phyloP scores from a whole-genome alignment of 2,329 filamentous ascomycete species.

The Aureobasidium sp. region DNA sequence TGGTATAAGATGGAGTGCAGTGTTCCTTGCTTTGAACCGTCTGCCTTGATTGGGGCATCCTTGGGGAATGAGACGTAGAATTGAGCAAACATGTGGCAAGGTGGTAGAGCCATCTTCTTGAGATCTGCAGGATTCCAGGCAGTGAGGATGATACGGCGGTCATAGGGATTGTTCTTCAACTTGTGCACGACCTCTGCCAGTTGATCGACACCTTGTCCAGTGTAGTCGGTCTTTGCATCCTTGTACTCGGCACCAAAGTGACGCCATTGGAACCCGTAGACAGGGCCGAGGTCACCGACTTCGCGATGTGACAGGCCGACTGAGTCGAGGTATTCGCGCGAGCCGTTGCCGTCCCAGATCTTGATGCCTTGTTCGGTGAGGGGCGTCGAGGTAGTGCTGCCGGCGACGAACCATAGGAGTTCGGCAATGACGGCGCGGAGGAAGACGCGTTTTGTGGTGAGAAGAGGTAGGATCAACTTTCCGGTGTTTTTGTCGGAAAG shows the following conservation, averaged over 20 bases:
- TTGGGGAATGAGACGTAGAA: constrained; percentile 78
- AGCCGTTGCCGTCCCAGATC: constrained; percentile 98
- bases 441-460: constrained; percentile 97
- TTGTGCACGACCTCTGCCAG: constrained; percentile 85
- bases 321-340: constrained; percentile 79
- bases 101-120: constrained; percentile 81
- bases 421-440: constrained; percentile 82
- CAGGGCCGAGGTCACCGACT: constrained; percentile 84
- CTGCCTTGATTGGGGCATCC: constrained; percentile 22
- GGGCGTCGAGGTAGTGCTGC: constrained; percentile 69
- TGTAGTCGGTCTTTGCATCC: constrained; percentile 73
- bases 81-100: constrained; percentile 96
- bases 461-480: constrained; percentile 73
- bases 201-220: constrained; percentile 85
- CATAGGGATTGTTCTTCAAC: constrained; percentile 74
- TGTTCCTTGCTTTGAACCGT: constrained; percentile 50
- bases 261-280: constrained; percentile 98
- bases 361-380: constrained; percentile 77
- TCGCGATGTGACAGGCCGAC: constrained; percentile 75
- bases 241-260: constrained; percentile 92
- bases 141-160: constrained; percentile 79
- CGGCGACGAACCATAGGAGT: constrained; percentile 91
- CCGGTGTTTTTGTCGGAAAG: constrained; percentile 53
- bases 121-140: constrained; percentile 93
- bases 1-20: constrained; percentile 90